Evolutionary conservation across 768 basidiomycete species (phyloP), one percentile per base, ranked within the genome.

Genomic region (Naganishia onofrii): DNA sequence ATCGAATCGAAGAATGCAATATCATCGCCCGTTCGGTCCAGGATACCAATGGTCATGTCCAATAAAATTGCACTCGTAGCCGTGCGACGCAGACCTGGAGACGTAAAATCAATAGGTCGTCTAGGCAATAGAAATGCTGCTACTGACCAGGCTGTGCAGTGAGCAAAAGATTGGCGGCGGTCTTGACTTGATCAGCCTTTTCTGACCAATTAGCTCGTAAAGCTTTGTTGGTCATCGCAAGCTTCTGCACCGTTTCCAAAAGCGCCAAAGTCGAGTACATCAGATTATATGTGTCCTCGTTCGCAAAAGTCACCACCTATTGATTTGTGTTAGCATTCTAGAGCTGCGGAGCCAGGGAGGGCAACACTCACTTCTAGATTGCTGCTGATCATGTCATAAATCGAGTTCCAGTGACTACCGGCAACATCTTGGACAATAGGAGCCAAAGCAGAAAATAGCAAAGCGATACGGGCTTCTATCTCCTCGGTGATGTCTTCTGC

Each of bases 351-450:
- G 13, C 67, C 34, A 71, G 23, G 7, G 63, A 34, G 17, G 29
- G 51, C 32, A 19, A 13, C 19, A 75, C 85, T 53, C 68, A 92
- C 92, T 86, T 97, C 94, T 2, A 98, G 83, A 75, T 90, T 91
- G 70, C 84, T 90, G 79, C 95, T 93, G 15, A 95, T 77, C 19
- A 97, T 80, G 77, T 97, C 93, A 78, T 91, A 94, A 5, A 93
- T 87, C 38, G 93, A 86, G 58, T 92, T 90, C 96, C 96, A 99
- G 80, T 98, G 96, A 0, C 85, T 83, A 0, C 95, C 96, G 17
- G 87, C 83, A 1, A 95, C 84, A 76, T 87, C 90, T 80, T 97
- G 93, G 70, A 98, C 81, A 66, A 97, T 89, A 2, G 94, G 93
- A 1, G 88, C 91, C 1, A 97, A 83, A 68, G 89, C 84, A 53